Evolutionary conservation across 2,329 filamentous ascomycete genomes (phyloP).

Genomic region (Pseudohalonectria lignicola): DNA sequence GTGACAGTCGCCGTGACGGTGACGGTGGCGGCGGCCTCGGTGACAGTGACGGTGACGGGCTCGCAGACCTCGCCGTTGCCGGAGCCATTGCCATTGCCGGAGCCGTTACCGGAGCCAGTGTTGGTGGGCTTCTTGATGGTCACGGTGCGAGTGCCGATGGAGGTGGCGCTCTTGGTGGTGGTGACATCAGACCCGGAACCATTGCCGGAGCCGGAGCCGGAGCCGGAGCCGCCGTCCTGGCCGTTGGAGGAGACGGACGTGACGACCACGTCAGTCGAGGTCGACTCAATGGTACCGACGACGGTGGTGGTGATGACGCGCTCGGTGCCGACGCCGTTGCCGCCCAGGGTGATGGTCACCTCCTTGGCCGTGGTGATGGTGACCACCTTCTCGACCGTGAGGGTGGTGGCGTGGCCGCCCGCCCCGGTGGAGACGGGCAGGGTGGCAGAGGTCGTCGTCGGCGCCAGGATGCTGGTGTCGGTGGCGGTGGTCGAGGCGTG

Average conservation of each 20-base stretch:
- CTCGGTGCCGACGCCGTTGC: slow-evolving; percentile 5
- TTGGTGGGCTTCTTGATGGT: slow-evolving; percentile 2
- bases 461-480: slow-evolving; percentile 12
- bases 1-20: background rate
- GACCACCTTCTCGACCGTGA: slow-evolving; percentile 8
- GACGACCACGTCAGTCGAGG: slow-evolving; percentile 12
- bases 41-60: slow-evolving; percentile 4
- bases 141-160: slow-evolving; percentile 12
- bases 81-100: background rate
- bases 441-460: slow-evolving; percentile 21
- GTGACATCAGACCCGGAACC: no score
- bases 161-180: slow-evolving; percentile 14
- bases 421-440: slow-evolving; percentile 23
- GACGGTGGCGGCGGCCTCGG: background rate
- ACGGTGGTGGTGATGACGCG: slow-evolving; percentile 14
- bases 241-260: slow-evolving; percentile 1
- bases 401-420: slow-evolving; percentile 11
- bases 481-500: slow-evolving; percentile 14
- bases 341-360: slow-evolving; percentile 14
- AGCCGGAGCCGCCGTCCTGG: slow-evolving; percentile 10
- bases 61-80: background rate
- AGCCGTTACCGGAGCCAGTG: slow-evolving; percentile 3
- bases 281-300: slow-evolving; percentile 13
- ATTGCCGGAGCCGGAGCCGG: no score
- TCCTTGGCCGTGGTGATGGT: slow-evolving; percentile 11